Evolutionary conservation across 805 yeast genomes (phyloP).

Genomic region (Yamadazyma takamatsuzukensis): DNA sequence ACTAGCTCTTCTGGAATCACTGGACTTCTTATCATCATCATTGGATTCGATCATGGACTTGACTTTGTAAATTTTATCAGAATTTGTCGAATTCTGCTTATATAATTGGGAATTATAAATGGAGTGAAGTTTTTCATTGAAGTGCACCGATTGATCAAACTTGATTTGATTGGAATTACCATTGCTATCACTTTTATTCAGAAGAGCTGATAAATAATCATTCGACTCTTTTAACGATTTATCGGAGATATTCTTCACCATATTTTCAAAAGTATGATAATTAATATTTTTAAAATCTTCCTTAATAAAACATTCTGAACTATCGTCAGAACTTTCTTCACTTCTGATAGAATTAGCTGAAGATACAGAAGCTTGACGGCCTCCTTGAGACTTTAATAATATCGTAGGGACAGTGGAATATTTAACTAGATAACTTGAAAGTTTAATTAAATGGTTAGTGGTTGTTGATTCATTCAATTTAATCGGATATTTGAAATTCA

Average conservation of each 20-base stretch:
- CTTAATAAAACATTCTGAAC: not conserved
- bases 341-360: too few relatives aligned
- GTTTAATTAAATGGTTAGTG: conserved; percentile 27
- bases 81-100: conserved; percentile 5
- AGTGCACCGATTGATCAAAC: conserved; percentile 17
- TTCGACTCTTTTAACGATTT: conserved; percentile 25
- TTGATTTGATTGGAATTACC: conserved; percentile 1
- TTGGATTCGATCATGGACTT: conserved; percentile 29
- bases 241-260: conserved; percentile 14
- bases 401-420: conserved; percentile 39
- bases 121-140: conserved; percentile 32
- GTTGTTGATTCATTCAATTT: conserved; percentile 20
- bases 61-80: conserved; percentile 34
- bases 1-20: conserved; percentile 3
- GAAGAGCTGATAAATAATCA: conserved; percentile 22
- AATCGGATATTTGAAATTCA: conserved; percentile 41
- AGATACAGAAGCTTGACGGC: too few relatives aligned
- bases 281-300: too few relatives aligned
- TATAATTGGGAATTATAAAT: conserved; percentile 25
- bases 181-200: not conserved
- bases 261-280: conserved; percentile 19
- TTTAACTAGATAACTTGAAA: conserved; percentile 35
- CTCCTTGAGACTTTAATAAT: too few relatives aligned
- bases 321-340: too few relatives aligned
- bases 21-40: conserved; percentile 2